A percentile compares a stretch with the other conserved stretches of the same genome.
Conservation (phyloP, 352 stramenopile genomes). For the Globisporangium ultimum region DNA sequence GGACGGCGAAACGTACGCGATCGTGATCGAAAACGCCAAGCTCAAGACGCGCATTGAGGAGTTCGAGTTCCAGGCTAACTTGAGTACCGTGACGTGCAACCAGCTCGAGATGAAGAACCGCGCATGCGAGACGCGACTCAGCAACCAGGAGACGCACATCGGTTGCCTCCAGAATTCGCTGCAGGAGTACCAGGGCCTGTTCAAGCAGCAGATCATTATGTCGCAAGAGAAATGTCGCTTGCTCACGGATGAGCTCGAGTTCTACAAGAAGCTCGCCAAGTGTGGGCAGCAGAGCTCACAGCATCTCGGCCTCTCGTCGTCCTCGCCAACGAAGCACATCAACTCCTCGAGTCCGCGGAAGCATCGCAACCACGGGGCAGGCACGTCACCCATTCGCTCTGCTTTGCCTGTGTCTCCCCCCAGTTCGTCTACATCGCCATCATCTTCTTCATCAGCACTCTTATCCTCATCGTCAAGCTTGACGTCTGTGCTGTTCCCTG, state of each 20-base stretch:
- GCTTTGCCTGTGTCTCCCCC: not conserved
- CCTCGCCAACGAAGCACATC: conserved; percentile 4
- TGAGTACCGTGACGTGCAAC: conserved; percentile 52
- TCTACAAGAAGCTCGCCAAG: conserved; percentile 80
- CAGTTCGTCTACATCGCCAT: not conserved
- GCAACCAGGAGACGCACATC: conserved; percentile 75
- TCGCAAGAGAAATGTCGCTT: conserved; percentile 75
- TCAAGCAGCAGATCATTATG: conserved; percentile 83
- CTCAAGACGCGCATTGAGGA: conserved; percentile 73
- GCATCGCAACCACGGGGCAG: not conserved
- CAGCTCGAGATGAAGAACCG: conserved; percentile 71
- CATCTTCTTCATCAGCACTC: not conserved
- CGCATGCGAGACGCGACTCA: conserved; percentile 59
- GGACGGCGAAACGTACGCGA: conserved; percentile 53
- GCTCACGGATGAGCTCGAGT: conserved; percentile 74
- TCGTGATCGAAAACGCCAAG: conserved; percentile 64
- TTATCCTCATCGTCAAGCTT: not conserved
- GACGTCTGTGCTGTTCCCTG: conserved; percentile 5
- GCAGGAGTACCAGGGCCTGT: conserved; percentile 75
- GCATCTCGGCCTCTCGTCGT: conserved; percentile 7
- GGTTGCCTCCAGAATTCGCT: conserved; percentile 70
- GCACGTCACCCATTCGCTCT: not conserved
- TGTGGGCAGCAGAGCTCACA: conserved; percentile 39
- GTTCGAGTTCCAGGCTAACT: conserved; percentile 65
- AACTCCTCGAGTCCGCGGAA: conserved; percentile 13